Evolutionary conservation across 2,329 filamentous ascomycete genomes (phyloP).

Genomic region (Knufia fluminis): DNA sequence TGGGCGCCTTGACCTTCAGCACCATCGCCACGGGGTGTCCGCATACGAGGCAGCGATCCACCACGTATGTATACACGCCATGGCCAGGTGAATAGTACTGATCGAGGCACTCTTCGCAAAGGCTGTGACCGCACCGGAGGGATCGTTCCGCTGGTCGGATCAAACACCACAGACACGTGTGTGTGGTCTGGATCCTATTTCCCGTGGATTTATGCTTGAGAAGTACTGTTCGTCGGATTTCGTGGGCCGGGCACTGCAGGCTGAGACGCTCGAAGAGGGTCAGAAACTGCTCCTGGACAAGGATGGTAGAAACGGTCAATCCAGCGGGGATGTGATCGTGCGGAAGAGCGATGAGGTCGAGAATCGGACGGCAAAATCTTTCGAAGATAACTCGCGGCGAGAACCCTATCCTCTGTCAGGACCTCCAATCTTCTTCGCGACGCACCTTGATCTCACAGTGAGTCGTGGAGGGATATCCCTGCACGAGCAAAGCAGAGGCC

Average conservation of each 20-base stretch:
- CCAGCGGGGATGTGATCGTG: neutral
- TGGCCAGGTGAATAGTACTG: slow-evolving; percentile 3
- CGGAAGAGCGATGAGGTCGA: neutral
- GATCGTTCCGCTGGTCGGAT: slow-evolving; percentile 4
- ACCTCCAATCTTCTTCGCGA: neutral
- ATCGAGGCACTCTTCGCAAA: slow-evolving; percentile 7
- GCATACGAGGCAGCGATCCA: slow-evolving; percentile 3
- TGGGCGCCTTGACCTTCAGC: slow-evolving; percentile 18
- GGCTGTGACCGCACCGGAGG: slow-evolving; percentile 3
- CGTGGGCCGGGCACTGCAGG: neutral
- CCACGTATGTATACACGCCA: slow-evolving; percentile 4
- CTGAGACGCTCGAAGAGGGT: neutral
- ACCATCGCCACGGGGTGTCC: neutral
- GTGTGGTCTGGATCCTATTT: neutral
- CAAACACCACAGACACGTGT: slow-evolving; percentile 5
- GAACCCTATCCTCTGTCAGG: neutral
- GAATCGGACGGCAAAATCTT: neutral
- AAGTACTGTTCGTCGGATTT: slow-evolving; percentile 1
- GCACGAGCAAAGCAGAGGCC: neutral
- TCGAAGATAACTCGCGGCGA: neutral
- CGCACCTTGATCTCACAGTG: neutral
- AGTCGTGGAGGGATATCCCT: neutral
- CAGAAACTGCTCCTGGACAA: neutral
- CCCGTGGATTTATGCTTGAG: neutral
- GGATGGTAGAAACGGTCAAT: neutral